Base-by-base conservation (phyloP, 164 flowering plant species). In the Tetrastigma voinierianum region DNA sequence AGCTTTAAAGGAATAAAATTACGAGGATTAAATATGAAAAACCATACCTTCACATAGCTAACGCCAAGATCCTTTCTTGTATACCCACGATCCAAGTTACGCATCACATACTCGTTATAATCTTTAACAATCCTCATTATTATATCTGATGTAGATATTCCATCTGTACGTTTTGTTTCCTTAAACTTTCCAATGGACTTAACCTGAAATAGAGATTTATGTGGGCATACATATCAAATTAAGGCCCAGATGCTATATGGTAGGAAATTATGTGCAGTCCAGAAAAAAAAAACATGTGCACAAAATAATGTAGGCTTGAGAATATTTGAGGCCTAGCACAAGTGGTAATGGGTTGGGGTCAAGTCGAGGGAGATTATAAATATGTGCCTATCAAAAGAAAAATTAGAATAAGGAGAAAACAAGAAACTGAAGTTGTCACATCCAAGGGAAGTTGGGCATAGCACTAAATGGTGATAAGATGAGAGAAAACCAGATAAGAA, bases 131-230 rank as follows among this genome's bases (percentile, higher is more conserved):
- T 68, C 58, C 76, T 68, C 76, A 73, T 68, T 52, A 73, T 72
- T 57, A 72, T n/a, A 57, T 77, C 83, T 49, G 83, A 80, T 17
- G 83, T 80, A 19, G 81, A 80, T 15, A 80, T 77, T n/a, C 83
- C 83, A 13, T 80, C 77, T 8, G 81, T 80, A 59, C 83, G 67
- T 54, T 80, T 69, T 12, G 83, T 80, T 64, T 80, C 83, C 67
- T 77, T 74, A 53, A 80, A 80, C 56, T 66, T 77, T 20, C 83
- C 83, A 23, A 65, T 55, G 53, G 78, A 57, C 46, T 80, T 80
- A 25, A 80, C 83, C 83, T 80, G 68, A 54, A 54, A 46, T 10
- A 18, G 52, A 16, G 40, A 57, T 48, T 2, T 20, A 14, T 61
- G 23, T 46, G 21, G 21, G 46, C 21, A 4, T 8, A 17, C 14